Base-by-base conservation (phyloP, 2,329 filamentous ascomycete genomes). In the Trichoderma sp. region DNA sequence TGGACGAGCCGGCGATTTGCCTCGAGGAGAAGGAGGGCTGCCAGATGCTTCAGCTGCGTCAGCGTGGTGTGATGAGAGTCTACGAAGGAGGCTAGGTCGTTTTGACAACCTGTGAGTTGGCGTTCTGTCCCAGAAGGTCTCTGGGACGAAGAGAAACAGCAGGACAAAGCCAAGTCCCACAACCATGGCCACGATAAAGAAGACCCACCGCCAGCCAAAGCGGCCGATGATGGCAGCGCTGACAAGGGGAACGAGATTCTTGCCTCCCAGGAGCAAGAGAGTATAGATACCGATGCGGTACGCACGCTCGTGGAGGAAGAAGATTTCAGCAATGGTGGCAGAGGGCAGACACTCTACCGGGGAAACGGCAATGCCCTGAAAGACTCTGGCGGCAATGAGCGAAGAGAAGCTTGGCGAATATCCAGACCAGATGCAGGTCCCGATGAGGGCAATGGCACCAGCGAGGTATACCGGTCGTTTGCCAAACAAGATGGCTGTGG, bases 251-350 rank as follows among this genome's bases (percentile, higher is more conserved):
- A 97, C 85, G 70, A 98, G 77, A 73, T 97, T 98, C 83, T 97
- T 97, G 59, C 94, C 93, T 15, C 94, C 92, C 0, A 98, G 85
- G 13, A 98, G 84, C 6, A 98, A 82, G 22, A 98, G 80, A 0
- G 94, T 97, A 76, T 98, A 98, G 27, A 98, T 93, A 10, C 95
- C 95, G 53, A 98, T 88, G 5, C 94, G 90, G 76, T 94, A 98
- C 0, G 94, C 94, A 69, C 94, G 86, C 80, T 98, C 94, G 74
- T 98, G 94, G 22, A 98, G 83, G 75, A 97, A 97, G 82, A 94
- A 98, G 69, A 98, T 97, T 78, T 98, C 94, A 4, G 94, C 93
- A 74, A 98, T 94, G 0, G 93, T 97, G 17, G 94, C 94, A 5
- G 93, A 97, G 0, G 94, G 94, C 34, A 98, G 84, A 74, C 93